Evolutionary conservation across 352 stramenopile species (phyloP).

Genomic region (Phytophthora quininea): DNA sequence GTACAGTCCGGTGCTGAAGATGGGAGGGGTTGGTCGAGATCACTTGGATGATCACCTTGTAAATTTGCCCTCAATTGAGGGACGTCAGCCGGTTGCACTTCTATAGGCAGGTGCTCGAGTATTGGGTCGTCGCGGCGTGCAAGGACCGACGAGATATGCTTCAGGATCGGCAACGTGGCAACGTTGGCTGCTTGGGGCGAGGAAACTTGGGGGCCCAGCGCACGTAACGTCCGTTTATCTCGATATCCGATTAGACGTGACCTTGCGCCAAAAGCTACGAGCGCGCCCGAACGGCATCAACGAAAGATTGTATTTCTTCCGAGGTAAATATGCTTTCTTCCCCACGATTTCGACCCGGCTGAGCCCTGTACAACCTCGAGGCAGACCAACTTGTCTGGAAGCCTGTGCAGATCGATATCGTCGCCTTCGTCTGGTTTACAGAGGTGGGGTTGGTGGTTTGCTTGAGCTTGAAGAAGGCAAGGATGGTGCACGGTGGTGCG

Average conservation of each 20-base stretch:
- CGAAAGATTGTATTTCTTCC: too few relatives aligned
- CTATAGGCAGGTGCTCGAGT: conserved; percentile 18
- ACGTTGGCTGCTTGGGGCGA: conserved; percentile 30
- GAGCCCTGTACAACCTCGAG: neutral
- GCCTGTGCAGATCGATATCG: neutral
- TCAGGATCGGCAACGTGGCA: conserved; percentile 27
- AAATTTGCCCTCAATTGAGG: neutral
- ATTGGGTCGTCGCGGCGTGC: conserved; percentile 18
- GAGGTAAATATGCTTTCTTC: too few relatives aligned
- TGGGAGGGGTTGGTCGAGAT: conserved; percentile 4
- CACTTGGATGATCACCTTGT: conserved; percentile 2
- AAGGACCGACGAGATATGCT: conserved; percentile 16
- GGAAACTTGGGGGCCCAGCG: conserved; percentile 15
- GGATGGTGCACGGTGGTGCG: conserved; percentile 20
- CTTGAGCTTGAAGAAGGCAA: conserved; percentile 28
- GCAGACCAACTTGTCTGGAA: neutral
- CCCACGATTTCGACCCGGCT: neutral
- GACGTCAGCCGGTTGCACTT: conserved; percentile 20
- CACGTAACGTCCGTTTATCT: neutral
- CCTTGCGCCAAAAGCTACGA: too few relatives aligned
- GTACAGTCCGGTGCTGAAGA: neutral
- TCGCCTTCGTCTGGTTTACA: neutral
- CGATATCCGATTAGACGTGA: neutral
- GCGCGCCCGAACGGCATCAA: too few relatives aligned
- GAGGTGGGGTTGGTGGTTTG: conserved; percentile 5